Percentiles rank a stretch among this genome's conserved stretches.
phyloP scores from a whole-genome alignment of 331 rosid species.

The Dryas integrifolia region DNA sequence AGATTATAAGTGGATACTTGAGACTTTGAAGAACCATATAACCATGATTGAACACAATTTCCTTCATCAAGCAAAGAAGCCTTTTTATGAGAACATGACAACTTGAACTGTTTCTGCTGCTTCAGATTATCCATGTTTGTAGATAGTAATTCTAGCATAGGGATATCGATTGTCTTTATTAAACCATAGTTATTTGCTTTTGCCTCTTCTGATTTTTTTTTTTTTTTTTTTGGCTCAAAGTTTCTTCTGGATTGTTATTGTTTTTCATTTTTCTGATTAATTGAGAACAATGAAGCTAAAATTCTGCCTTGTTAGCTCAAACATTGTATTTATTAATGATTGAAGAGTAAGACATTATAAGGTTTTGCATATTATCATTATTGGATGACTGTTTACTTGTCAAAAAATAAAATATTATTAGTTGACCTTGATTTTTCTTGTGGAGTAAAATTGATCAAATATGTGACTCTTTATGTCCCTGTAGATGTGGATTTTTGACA shows the following conservation, averaged over 20 bases:
- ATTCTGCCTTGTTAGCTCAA: background rate
- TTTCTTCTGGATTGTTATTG: background rate
- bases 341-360: background rate
- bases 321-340: background rate
- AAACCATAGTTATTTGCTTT: background rate
- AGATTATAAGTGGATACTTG: background rate
- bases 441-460: background rate
- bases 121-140: background rate
- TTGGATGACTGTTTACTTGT: background rate
- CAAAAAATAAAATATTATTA: background rate
- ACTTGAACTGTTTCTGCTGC: background rate
- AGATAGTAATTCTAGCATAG: slow-evolving; percentile 1
- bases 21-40: background rate
- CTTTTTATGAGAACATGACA: background rate
- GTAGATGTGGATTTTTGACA: slow-evolving; percentile 97
- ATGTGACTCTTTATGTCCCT: background rate
- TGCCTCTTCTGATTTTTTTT: background rate
- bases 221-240: background rate
- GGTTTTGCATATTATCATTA: background rate
- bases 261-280: background rate
- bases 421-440: background rate
- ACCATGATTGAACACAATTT: background rate
- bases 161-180: background rate
- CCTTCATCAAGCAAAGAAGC: slow-evolving; percentile 4
- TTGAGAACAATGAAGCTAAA: background rate